Percentiles rank a stretch among this genome's conserved stretches.
These are phyloP conservation scores for Chaetomidium leptoderma DNA, from an alignment of 495 filamentous ascomycete genomes.

Conservation along the genomic window DNA sequence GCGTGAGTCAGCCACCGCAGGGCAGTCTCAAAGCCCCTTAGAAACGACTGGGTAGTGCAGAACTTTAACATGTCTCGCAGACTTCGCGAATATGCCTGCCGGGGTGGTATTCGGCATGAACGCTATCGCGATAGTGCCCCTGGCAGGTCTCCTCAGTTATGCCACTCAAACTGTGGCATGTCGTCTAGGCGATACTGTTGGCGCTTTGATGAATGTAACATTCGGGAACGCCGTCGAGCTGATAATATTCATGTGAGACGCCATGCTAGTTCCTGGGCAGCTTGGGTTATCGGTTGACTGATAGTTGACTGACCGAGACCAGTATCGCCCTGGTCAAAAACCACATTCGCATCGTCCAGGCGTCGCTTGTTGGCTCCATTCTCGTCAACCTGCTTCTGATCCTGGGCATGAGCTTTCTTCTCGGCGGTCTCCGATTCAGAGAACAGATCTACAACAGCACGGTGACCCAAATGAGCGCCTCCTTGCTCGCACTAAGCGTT, in stretches of 20 bases:
- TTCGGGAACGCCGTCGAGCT: slow-evolving; percentile 78
- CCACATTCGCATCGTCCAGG: slow-evolving; percentile 86
- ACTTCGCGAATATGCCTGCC: slow-evolving; percentile 15
- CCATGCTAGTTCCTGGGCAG: too few relatives aligned
- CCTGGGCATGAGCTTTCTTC: slow-evolving; percentile 82
- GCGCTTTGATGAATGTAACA: slow-evolving; percentile 78
- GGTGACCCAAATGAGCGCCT: slow-evolving; percentile 92
- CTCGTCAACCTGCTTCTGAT: slow-evolving; percentile 84
- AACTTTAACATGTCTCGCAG: slow-evolving; percentile 4
- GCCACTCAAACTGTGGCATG: slow-evolving; percentile 79
- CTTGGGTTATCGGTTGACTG: too few relatives aligned
- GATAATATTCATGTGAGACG: slow-evolving; percentile 30
- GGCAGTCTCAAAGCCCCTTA: slow-evolving; percentile 18
- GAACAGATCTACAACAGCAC: slow-evolving; percentile 95
- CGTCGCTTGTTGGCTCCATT: slow-evolving; percentile 82
- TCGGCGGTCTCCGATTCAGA: slow-evolving; percentile 79
- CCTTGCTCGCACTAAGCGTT: slow-evolving; percentile 83
- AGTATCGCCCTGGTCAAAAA: slow-evolving; percentile 69
- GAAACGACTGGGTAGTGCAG: slow-evolving; percentile 17
- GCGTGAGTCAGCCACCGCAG: slow-evolving; percentile 46
- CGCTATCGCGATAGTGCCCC: slow-evolving; percentile 74
- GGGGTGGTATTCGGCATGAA: slow-evolving; percentile 55
- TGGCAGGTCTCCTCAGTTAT: slow-evolving; percentile 73
- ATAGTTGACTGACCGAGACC: slow-evolving; percentile 9
- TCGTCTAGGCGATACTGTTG: slow-evolving; percentile 73